phyloP scores from a whole-genome alignment of 2,329 filamentous ascomycete genomes.

The Neodidymelliopsis sp. region DNA sequence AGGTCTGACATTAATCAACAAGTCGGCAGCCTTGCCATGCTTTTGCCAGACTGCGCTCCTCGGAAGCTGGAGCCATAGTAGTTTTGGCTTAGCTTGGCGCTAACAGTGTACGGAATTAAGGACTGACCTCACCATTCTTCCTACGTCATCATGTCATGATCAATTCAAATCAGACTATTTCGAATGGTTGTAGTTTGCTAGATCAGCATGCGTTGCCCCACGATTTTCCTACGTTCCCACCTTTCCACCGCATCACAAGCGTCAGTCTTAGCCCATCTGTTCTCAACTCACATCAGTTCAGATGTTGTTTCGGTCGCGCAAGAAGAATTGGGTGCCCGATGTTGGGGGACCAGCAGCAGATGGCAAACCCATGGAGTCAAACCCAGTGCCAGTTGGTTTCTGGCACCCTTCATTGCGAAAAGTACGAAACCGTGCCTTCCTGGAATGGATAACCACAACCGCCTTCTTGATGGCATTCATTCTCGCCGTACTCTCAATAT shows the following conservation, averaged over 20 bases:
- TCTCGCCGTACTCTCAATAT: slow-evolving; percentile 64
- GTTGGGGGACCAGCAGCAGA: slow-evolving; percentile 17
- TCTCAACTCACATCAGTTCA: neutral
- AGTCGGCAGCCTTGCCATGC: neutral
- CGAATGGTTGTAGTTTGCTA: neutral
- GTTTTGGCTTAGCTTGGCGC: slow-evolving; percentile 15
- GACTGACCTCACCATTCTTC: slow-evolving; percentile 14
- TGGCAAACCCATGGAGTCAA: slow-evolving; percentile 20
- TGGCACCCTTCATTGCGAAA: slow-evolving; percentile 53
- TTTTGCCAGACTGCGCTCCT: neutral
- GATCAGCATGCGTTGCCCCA: slow-evolving; percentile 6
- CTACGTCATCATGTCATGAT: slow-evolving; percentile 12
- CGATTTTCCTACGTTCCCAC: neutral
- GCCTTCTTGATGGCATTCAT: slow-evolving; percentile 64
- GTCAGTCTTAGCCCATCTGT: neutral
- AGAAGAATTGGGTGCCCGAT: slow-evolving; percentile 14
- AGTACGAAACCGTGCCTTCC: slow-evolving; percentile 50
- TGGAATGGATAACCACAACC: slow-evolving; percentile 55
- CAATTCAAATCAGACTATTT: neutral
- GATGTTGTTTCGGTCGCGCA: slow-evolving; percentile 12
- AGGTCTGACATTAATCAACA: too few relatives aligned
- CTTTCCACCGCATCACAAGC: neutral
- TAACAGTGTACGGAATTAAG: neutral
- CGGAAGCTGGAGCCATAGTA: too few relatives aligned
- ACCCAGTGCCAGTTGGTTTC: slow-evolving; percentile 54